Evolutionary conservation across 1,284 basidiomycete genomes (phyloP), one percentile per base, ranked within the genome.

Genomic region (Fomitopsis pinicola): DNA sequence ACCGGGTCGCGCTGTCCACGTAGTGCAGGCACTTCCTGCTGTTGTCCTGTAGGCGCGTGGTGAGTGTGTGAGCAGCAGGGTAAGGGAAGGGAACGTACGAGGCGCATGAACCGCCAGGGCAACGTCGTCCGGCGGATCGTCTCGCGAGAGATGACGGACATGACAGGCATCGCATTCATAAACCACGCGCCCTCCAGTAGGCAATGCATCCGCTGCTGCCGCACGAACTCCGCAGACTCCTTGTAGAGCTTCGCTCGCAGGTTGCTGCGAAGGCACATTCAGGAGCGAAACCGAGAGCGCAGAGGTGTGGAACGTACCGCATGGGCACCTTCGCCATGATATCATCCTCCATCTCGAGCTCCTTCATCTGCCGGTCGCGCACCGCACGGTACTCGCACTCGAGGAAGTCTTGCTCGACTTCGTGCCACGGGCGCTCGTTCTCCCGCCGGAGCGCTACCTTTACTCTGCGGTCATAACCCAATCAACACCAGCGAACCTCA

Each of bases 131-230:
- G 80, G 53, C 84, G 81, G 52, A 79, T 72, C 26, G 79, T 75
- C 55, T 87, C 82, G 54, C 83, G 79, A 7, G 82, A 69, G 14
- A 74, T 71, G 15, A 77, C 78, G 1, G 82, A 76, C 12, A 79
- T 75, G 30, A 80, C 68, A 0, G 85, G 84, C 44, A 89, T 74
- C 5, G 85, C 90, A 68, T 91, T 92, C 65, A 91, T 83, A 74
- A 96, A 95, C 94, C 94, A 96, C 40, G 93, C 91, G n/a, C 94
- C 94, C 70, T 94, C 89, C 55, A 94, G 76, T 46, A 97, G 73
- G 71, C 93, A 95, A 66, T 93, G 90, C 67, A 95, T 89, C 52
- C 96, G 83, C 76, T 98, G 96, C 71, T 94, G 90, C 35, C 91
- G 82, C 33, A 98, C 89, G 69, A 97, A 97, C 69, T 97, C 95